Conservation (phyloP, 208 protist genomes). For the Entamoeba nuttalli region DNA sequence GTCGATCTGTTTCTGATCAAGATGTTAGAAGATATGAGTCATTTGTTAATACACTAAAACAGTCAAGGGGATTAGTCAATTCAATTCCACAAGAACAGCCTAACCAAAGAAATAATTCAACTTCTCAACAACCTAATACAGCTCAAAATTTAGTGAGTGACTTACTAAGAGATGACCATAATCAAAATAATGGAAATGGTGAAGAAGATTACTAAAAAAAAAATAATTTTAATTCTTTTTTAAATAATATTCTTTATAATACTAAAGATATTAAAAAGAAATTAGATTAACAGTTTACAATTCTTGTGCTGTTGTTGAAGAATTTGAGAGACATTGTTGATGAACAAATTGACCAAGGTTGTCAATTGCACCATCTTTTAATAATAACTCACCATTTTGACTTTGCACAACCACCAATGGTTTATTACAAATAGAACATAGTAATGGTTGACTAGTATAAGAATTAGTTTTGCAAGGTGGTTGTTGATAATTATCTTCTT, state of each 20-base stretch:
- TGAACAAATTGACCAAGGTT: background rate
- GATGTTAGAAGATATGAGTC: constrained; percentile 72
- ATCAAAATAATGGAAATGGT: background rate
- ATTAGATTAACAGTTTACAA: too few relatives aligned
- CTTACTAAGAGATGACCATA: background rate
- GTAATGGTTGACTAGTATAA: background rate
- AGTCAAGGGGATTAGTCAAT: background rate
- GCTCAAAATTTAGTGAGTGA: background rate
- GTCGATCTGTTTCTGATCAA: constrained; percentile 58
- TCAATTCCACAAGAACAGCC: too few relatives aligned
- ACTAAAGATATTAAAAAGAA: too few relatives aligned
- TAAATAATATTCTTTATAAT: background rate
- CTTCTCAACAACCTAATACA: too few relatives aligned
- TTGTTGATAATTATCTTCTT: background rate
- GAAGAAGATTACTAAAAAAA: background rate
- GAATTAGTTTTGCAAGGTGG: too few relatives aligned
- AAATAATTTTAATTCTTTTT: background rate
- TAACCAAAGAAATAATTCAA: too few relatives aligned
- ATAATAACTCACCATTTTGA: background rate
- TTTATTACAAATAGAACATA: background rate
- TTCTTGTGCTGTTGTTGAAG: too few relatives aligned
- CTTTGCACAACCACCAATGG: background rate
- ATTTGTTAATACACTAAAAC: constrained; percentile 40
- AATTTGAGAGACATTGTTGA: background rate
- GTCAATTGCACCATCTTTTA: background rate